Conservation (phyloP, 768 basidiomycete species). For the Termitomyces sp. region DNA sequence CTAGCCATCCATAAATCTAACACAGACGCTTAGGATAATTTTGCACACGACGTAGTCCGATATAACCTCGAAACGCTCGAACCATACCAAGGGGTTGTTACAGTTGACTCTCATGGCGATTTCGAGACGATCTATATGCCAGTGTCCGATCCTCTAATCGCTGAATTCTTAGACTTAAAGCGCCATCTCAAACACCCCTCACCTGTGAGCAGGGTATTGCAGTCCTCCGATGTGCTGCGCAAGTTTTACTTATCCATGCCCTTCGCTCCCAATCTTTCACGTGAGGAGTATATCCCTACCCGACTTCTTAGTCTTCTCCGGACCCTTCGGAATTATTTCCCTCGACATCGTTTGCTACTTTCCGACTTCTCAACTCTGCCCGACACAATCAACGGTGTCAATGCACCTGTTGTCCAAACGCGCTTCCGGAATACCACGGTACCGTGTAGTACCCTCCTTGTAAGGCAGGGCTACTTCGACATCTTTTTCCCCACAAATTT, state of each 20-base stretch:
- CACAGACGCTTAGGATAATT: slow-evolving; percentile 67
- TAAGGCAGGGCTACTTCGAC: slow-evolving; percentile 95
- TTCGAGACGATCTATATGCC: slow-evolving; percentile 80
- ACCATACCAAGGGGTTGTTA: slow-evolving; percentile 81
- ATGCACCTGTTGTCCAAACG: slow-evolving; percentile 94
- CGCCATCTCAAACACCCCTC: slow-evolving; percentile 50
- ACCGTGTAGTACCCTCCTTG: slow-evolving; percentile 85
- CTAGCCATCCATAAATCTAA: neutral
- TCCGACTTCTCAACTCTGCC: slow-evolving; percentile 90
- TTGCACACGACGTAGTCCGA: slow-evolving; percentile 91
- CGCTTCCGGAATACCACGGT: slow-evolving; percentile 80
- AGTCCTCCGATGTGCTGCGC: slow-evolving; percentile 50
- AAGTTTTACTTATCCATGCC: slow-evolving; percentile 67
- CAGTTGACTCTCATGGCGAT: slow-evolving; percentile 74
- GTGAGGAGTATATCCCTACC: slow-evolving; percentile 90
- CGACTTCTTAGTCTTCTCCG: slow-evolving; percentile 81
- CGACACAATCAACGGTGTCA: slow-evolving; percentile 71
- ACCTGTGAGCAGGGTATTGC: slow-evolving; percentile 50
- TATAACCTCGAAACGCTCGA: slow-evolving; percentile 77
- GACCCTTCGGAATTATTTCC: slow-evolving; percentile 78
- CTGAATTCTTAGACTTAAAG: slow-evolving; percentile 70
- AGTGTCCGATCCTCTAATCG: slow-evolving; percentile 80
- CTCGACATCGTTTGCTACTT: slow-evolving; percentile 88
- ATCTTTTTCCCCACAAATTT: slow-evolving; percentile 98
- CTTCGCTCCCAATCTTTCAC: slow-evolving; percentile 84